These are phyloP conservation scores for Sporobolomyces roseus DNA, from an alignment of 768 basidiomycete species.

Conservation along the genomic window DNA sequence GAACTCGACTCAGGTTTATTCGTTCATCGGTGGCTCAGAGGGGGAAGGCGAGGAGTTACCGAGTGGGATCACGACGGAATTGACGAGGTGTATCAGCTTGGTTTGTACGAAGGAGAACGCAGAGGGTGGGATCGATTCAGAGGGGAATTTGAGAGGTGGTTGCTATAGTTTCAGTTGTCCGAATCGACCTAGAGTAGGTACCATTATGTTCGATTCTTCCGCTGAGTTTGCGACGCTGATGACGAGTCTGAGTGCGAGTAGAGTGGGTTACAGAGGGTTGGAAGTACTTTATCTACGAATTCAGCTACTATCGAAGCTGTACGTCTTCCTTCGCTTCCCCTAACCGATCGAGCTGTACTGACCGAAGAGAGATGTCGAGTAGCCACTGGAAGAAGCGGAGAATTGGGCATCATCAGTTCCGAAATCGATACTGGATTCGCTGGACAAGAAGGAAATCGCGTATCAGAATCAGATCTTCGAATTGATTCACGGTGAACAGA, in stretches of 20 bases:
- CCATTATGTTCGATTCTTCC: no score
- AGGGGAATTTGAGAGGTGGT: neutral
- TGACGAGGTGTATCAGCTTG: slow-evolving; percentile 86
- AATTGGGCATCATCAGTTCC: slow-evolving; percentile 82
- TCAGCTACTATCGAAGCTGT: slow-evolving; percentile 10
- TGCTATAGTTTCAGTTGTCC: slow-evolving; percentile 33
- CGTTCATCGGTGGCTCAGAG: slow-evolving; percentile 51
- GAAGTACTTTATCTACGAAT: slow-evolving; percentile 40
- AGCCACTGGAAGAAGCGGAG: slow-evolving; percentile 47
- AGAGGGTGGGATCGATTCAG: neutral
- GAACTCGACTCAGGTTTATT: slow-evolving; percentile 9
- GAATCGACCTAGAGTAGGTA: no score
- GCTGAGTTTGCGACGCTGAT: neutral
- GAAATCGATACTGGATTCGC: slow-evolving; percentile 61
- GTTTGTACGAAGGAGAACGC: slow-evolving; percentile 16
- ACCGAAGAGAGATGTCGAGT: neutral
- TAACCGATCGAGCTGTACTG: neutral
- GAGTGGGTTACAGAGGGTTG: slow-evolving; percentile 8
- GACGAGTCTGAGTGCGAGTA: neutral
- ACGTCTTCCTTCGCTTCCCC: neutral
- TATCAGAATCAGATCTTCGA: slow-evolving; percentile 63
- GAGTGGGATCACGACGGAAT: slow-evolving; percentile 80
- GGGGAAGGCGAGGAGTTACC: slow-evolving; percentile 60
- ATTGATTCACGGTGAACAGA: slow-evolving; percentile 79
- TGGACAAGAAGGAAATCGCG: slow-evolving; percentile 72